Evolutionary conservation across 768 basidiomycete genomes (phyloP).

Genomic region (Auricularia heimuer): DNA sequence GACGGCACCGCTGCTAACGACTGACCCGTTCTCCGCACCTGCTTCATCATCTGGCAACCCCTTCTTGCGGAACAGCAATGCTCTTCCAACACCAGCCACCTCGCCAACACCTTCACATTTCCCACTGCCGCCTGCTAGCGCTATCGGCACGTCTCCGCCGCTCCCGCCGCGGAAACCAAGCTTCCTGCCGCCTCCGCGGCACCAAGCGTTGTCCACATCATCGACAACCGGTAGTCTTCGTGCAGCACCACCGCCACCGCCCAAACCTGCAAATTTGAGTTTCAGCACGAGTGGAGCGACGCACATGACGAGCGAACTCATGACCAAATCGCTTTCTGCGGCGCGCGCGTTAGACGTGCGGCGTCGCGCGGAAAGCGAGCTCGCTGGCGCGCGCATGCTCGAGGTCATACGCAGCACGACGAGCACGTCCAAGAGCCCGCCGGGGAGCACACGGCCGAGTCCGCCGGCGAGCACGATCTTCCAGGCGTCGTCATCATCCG

Average conservation of each 20-base stretch:
- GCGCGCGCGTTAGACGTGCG: neutral
- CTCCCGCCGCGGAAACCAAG: neutral
- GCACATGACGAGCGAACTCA: neutral
- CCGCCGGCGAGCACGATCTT: neutral
- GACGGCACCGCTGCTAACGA: neutral
- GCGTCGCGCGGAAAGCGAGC: neutral
- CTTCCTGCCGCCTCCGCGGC: neutral
- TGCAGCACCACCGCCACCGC: constrained; percentile 53
- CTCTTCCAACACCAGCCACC: neutral
- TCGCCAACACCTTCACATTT: neutral
- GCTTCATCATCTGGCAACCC: neutral
- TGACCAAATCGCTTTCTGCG: neutral
- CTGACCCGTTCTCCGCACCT: neutral
- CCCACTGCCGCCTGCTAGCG: neutral
- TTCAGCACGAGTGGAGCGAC: neutral
- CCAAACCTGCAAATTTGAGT: constrained; percentile 23
- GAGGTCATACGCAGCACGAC: neutral
- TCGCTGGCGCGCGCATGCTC: neutral
- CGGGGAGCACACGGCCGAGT: neutral
- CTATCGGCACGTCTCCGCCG: neutral
- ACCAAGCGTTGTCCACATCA: neutral
- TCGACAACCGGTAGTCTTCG: neutral
- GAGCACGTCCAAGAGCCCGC: neutral
- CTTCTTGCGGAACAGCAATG: neutral
- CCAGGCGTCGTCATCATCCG: neutral